Percentiles rank a stretch among this genome's conserved stretches.
These are phyloP conservation scores for Neurospora sp. DNA, from an alignment of 2,329 filamentous ascomycete genomes.

Conservation along the genomic window DNA sequence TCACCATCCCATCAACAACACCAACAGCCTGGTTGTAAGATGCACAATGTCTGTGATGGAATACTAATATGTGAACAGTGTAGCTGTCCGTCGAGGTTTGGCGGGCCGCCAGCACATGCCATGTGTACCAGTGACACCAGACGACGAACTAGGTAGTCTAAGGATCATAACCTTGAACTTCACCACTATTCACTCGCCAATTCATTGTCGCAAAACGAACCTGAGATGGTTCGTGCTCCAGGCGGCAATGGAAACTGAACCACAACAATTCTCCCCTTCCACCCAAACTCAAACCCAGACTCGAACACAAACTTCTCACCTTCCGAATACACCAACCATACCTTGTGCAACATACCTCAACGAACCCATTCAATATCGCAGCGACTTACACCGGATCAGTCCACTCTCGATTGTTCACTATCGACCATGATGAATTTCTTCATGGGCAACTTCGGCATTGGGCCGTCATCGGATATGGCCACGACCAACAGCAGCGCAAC, in stretches of 20 bases:
- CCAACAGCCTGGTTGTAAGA: not conserved
- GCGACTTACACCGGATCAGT: not conserved
- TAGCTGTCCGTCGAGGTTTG: not conserved
- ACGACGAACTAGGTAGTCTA: not conserved
- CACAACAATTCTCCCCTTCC: not conserved
- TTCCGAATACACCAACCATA: not conserved
- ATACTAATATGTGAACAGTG: not conserved
- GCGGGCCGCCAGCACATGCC: not conserved
- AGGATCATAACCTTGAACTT: not conserved
- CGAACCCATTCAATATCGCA: not conserved
- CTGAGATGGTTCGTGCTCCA: not conserved
- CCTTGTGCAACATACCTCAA: not conserved
- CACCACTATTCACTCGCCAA: not conserved
- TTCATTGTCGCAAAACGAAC: not conserved
- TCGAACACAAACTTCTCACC: not conserved
- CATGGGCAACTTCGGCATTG: not conserved
- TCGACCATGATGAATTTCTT: not conserved
- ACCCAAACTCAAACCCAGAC: not conserved
- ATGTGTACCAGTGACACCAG: not conserved
- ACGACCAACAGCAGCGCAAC: not conserved
- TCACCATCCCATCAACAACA: not conserved
- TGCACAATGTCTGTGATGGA: not conserved
- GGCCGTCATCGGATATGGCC: not conserved
- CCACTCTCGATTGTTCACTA: not conserved
- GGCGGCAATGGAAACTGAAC: not conserved